Conservation (phyloP, 768 basidiomycete species). For the Boletus tylopilopsis region DNA sequence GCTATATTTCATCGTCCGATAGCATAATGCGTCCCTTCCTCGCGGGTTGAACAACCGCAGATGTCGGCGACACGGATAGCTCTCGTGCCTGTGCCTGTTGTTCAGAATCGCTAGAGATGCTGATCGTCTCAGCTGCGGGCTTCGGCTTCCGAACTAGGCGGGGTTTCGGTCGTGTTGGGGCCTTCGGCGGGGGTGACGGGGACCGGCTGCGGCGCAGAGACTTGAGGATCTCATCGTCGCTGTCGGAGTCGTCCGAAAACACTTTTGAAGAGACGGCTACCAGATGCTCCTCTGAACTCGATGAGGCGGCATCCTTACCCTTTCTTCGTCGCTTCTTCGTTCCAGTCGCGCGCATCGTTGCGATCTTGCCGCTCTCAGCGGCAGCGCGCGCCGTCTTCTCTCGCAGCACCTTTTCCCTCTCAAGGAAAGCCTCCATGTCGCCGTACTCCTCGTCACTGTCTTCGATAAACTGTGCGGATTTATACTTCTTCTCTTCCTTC, state of each 20-base stretch:
- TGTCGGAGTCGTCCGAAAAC: conserved; percentile 19
- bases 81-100: not conserved
- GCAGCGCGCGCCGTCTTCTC: conserved; percentile 48
- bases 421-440: conserved; percentile 80
- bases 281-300: conserved; percentile 32
- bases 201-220: conserved; percentile 24
- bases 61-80: not conserved
- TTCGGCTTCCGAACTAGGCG: conserved; percentile 39
- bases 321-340: conserved; percentile 57
- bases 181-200: conserved; percentile 15
- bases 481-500: conserved; percentile 73
- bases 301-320: conserved; percentile 43
- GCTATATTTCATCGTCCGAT: conserved; percentile 37
- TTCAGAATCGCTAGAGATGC: conserved; percentile 24
- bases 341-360: conserved; percentile 44
- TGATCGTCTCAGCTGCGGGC: conserved; percentile 9
- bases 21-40: conserved; percentile 32
- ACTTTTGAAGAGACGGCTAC: conserved; percentile 10
- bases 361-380: conserved; percentile 39
- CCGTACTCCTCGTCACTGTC: conserved; percentile 86
- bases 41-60: conserved; percentile 10
- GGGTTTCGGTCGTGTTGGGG: conserved; percentile 33
- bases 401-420: conserved; percentile 61
- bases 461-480: conserved; percentile 87
- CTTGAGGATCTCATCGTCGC: conserved; percentile 25